Conservation (phyloP, 2,329 filamentous ascomycete genomes). For the Bipolaris cookei region DNA sequence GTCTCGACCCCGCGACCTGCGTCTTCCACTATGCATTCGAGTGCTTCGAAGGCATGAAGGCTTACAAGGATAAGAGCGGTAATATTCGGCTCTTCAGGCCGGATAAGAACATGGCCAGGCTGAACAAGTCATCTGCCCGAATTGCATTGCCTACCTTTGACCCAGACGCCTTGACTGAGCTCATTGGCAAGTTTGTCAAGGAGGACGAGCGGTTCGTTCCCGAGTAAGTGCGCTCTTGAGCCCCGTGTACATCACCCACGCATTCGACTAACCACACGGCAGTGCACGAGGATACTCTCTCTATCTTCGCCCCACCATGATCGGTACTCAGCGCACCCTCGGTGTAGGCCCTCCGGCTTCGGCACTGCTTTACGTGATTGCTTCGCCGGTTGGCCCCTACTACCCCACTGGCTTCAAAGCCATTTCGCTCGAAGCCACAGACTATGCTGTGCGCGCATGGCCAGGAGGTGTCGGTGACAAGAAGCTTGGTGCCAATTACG, state of each 20-base stretch:
- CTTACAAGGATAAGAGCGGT: slow-evolving; percentile 86
- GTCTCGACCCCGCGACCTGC: slow-evolving; percentile 92
- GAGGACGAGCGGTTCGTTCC: slow-evolving; percentile 91
- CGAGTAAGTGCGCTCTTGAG: slow-evolving; percentile 56
- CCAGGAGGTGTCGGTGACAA: slow-evolving; percentile 96
- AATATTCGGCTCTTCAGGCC: slow-evolving; percentile 88
- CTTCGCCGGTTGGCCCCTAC: slow-evolving; percentile 94
- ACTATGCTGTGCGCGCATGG: slow-evolving; percentile 97
- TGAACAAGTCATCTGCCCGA: slow-evolving; percentile 89
- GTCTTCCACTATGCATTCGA: slow-evolving; percentile 99
- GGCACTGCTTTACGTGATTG: slow-evolving; percentile 92
- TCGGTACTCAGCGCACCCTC: slow-evolving; percentile 93
- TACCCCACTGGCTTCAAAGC: slow-evolving; percentile 99
- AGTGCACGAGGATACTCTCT: slow-evolving; percentile 82
- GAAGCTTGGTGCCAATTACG: slow-evolving; percentile 98
- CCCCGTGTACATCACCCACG: background rate
- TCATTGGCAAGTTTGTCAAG: slow-evolving; percentile 80
- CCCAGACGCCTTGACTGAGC: slow-evolving; percentile 72
- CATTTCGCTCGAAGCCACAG: slow-evolving; percentile 90
- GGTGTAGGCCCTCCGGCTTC: slow-evolving; percentile 92
- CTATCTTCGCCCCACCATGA: slow-evolving; percentile 95
- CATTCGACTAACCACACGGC: slow-evolving; percentile 17
- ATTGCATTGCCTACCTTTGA: slow-evolving; percentile 93
- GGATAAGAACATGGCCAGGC: slow-evolving; percentile 91
- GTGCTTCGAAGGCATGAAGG: slow-evolving; percentile 99